Percentiles rank a stretch among this genome's conserved stretches.
phyloP scores from a whole-genome alignment of 2,329 filamentous ascomycete species.

The Drechslerella dactyloides region DNA sequence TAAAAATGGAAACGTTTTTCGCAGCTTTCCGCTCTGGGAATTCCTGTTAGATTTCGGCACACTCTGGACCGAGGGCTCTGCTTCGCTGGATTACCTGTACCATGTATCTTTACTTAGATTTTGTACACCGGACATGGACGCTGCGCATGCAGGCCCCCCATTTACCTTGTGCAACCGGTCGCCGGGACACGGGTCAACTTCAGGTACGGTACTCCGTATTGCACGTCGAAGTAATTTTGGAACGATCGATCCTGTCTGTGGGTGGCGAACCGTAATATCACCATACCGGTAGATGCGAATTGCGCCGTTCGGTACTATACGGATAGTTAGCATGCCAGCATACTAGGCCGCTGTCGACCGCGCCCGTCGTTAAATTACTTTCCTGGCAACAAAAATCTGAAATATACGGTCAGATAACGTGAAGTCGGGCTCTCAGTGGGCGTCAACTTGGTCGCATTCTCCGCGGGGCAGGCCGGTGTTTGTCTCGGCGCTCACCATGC shows the following conservation, averaged over 20 bases:
- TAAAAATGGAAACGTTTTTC: slow-evolving; percentile 11
- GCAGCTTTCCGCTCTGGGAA: slow-evolving; percentile 1
- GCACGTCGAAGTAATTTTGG: too few relatives aligned
- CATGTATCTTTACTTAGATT: background rate
- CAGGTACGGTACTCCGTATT: too few relatives aligned
- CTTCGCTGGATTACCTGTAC: background rate
- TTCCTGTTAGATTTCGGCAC: background rate
- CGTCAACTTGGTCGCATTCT: slow-evolving; percentile 17
- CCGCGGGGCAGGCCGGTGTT: background rate
- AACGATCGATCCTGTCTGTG: too few relatives aligned
- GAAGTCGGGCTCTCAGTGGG: background rate
- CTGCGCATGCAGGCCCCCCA: background rate
- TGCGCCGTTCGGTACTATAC: too few relatives aligned
- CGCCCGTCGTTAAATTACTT: too few relatives aligned
- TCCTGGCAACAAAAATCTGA: too few relatives aligned
- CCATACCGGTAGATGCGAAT: too few relatives aligned
- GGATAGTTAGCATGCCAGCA: background rate
- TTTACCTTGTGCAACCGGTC: background rate
- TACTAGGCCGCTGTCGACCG: too few relatives aligned
- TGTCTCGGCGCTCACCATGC: slow-evolving; percentile 13
- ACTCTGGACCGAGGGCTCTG: background rate
- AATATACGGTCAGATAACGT: too few relatives aligned
- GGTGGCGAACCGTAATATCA: too few relatives aligned
- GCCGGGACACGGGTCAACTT: background rate
- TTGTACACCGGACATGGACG: background rate